Percentiles rank a stretch among this genome's conserved stretches.
These are phyloP conservation scores for Medicago arabica DNA, from an alignment of 306 rosid genomes.

Conservation along the genomic window DNA sequence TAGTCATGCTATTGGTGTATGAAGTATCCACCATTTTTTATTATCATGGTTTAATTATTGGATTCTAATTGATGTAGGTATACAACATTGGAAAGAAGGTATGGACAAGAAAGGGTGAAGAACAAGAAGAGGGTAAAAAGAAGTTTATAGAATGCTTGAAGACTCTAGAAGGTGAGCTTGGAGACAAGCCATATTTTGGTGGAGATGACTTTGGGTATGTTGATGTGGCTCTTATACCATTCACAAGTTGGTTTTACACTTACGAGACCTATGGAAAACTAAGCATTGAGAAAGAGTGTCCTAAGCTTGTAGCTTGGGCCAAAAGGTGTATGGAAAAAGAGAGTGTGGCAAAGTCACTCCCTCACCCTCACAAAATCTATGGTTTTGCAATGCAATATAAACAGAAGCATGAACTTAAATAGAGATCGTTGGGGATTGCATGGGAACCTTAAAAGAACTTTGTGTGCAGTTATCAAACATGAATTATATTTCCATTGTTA, in stretches of 20 bases:
- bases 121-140: constrained; percentile 51
- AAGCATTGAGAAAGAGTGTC: constrained; percentile 54
- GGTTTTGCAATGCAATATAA: constrained; percentile 46
- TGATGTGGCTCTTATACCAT: constrained; percentile 65
- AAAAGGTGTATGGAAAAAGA: constrained; percentile 53
- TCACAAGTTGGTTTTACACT: constrained; percentile 61
- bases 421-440: constrained; percentile 15
- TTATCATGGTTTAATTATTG: not conserved
- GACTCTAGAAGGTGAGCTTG: constrained; percentile 50
- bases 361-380: constrained; percentile 56
- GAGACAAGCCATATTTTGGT: constrained; percentile 54
- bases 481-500: no score
- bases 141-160: constrained; percentile 53
- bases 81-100: constrained; percentile 44
- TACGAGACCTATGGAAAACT: constrained; percentile 50
- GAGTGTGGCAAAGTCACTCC: constrained; percentile 56
- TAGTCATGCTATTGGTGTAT: no score
- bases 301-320: constrained; percentile 60
- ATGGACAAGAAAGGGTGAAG: constrained; percentile 55
- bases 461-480: no score
- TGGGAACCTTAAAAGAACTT: not conserved
- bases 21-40: no score
- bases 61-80: constrained; percentile 42
- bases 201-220: constrained; percentile 56
- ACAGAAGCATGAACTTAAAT: constrained; percentile 43